Evolutionary conservation across 1,284 basidiomycete species (phyloP), one percentile per base, ranked within the genome.

Genomic region (Fomitopsis betulina): DNA sequence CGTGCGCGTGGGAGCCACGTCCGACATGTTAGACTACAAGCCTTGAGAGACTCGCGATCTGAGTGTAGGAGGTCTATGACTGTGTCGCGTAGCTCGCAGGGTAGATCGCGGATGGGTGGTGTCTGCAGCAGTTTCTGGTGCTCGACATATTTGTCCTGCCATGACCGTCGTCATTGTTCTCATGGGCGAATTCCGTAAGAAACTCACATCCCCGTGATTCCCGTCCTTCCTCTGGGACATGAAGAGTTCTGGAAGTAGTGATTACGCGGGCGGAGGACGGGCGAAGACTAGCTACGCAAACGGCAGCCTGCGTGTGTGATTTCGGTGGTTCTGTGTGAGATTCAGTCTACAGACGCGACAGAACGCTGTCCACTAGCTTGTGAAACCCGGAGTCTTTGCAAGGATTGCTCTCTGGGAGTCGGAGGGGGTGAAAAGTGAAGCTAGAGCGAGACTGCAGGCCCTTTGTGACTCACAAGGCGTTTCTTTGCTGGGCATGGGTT

Each of bases 1-100:
- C 72, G 70, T 17, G 69, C 65, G 30, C 70, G 57, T 17, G 68
- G 67, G 30, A 73, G 67, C 74, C 74, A 76, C 7, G 67, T 58
- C 55, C 66, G 71, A 62, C 68, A 73, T n/a, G 72, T 71, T 10
- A 75, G 64, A 55, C 67, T 68, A 63, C 73, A 75, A 0, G 66
- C 57, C 27, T 60, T 60, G 35, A 76, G 69, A 8, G 68, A 60
- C 15, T 47, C 21, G 13, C 25, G 56, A 60, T 76, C 70, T 53
- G 62, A 53, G 45, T 65, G 66, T 4, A 73, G 63, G 23, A 63
- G 63, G 58, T 70, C 70, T 33, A 74, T 67, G 58, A 75, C 64
- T 9, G 63, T 52, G 58, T 75, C 73, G 47, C 69, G 58, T 17
- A 74, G 62, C 55, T 76, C 74, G 55, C 60, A 57, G n/a, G 70